Conservation (phyloP, 177 flowering plant genomes). For the Vitis hybrid region DNA sequence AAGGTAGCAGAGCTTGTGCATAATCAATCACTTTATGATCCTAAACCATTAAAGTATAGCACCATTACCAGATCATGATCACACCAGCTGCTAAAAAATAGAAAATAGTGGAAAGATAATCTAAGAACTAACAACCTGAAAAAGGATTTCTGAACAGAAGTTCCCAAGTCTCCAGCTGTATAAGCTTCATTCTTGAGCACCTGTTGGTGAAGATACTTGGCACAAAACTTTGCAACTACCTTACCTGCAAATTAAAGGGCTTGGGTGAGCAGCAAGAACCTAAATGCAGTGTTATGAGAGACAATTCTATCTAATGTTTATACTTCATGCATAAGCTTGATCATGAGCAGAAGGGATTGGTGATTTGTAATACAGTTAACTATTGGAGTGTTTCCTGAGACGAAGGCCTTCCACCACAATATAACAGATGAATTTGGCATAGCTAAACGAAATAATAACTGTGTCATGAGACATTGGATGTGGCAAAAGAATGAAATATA, state of each 20-base stretch:
- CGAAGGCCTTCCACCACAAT: not conserved
- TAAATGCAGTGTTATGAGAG: not conserved
- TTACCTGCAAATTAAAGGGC: constrained; percentile 40
- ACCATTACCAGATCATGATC: not conserved
- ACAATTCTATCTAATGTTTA: too few relatives aligned
- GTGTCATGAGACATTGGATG: not conserved
- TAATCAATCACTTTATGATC: not conserved
- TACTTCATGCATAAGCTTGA: not conserved
- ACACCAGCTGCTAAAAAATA: not conserved
- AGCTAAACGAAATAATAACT: not conserved
- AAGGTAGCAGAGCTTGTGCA: not conserved
- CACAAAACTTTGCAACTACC: constrained; percentile 82
- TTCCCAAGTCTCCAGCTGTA: constrained; percentile 65
- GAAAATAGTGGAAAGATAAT: not conserved
- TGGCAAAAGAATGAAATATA: not conserved
- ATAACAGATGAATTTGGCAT: not conserved
- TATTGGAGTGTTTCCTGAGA: not conserved
- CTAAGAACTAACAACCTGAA: constrained; percentile 41
- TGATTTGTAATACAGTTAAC: too few relatives aligned
- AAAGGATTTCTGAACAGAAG: constrained; percentile 58
- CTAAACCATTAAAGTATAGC: too few relatives aligned
- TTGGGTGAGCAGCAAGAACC: not conserved
- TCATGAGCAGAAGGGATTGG: not conserved
- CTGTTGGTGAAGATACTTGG: constrained; percentile 76
- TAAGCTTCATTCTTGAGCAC: constrained; percentile 68